phyloP scores from a whole-genome alignment of 2,329 filamentous ascomycete genomes.

The Aspergillus sp. region DNA sequence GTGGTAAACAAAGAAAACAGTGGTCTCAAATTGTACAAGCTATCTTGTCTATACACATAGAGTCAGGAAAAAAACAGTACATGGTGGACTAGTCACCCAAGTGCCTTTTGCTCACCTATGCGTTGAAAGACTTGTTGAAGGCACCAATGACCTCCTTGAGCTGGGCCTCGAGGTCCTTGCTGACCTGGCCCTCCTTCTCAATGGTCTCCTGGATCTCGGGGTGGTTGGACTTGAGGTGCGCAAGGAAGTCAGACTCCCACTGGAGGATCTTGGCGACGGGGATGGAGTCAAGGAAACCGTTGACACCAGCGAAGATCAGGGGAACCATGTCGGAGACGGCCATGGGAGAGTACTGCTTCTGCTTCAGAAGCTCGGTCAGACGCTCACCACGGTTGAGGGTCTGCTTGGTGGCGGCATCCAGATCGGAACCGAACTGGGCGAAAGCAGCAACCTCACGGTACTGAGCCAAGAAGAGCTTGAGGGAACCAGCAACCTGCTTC shows the following conservation, averaged over 20 bases:
- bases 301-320: conserved; percentile 98
- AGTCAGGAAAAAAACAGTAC: conserved; percentile 41
- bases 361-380: conserved; percentile 97
- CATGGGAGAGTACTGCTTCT: conserved; percentile 99
- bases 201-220: conserved; percentile 78
- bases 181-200: conserved; percentile 91
- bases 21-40: conserved; percentile 47
- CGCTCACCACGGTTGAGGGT: conserved; percentile 97
- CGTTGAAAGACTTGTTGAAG: conserved; percentile 92
- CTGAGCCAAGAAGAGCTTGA: conserved; percentile 99
- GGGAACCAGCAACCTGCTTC: conserved; percentile 99
- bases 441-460: conserved; percentile 99
- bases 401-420: conserved; percentile 98
- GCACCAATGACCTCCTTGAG: conserved; percentile 67
- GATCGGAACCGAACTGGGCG: conserved; percentile 99
- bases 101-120: conserved; percentile 40
- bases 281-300: conserved; percentile 85
- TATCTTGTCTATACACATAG: conserved; percentile 46
- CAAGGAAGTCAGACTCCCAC: conserved; percentile 94
- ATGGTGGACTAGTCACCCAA: conserved; percentile 31
- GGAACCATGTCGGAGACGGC: conserved; percentile 99
- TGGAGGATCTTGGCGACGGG: conserved; percentile 87
- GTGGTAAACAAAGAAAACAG: conserved; percentile 39
- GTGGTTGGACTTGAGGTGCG: conserved; percentile 90
- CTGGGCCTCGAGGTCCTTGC: conserved; percentile 75